These are phyloP conservation scores for Casuarina cunninghamiana DNA, from an alignment of 306 rosid genomes.

Conservation along the genomic window DNA sequence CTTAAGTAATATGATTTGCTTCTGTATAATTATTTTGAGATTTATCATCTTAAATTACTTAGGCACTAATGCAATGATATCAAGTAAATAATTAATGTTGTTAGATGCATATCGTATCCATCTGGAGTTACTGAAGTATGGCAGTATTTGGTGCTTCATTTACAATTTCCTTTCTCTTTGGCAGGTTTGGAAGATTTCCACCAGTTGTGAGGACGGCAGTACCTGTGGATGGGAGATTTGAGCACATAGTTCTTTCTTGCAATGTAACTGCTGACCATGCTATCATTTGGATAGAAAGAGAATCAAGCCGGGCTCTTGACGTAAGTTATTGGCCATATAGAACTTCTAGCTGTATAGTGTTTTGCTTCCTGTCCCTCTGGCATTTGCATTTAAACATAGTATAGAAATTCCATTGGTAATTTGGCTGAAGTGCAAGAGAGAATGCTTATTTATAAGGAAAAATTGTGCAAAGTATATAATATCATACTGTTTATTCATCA, in stretches of 20 bases:
- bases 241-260: slow-evolving; percentile 90
- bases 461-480: background rate
- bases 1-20: background rate
- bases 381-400: background rate
- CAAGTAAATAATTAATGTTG: background rate
- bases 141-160: slow-evolving; percentile 3
- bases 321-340: slow-evolving; percentile 49
- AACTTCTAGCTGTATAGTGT: background rate
- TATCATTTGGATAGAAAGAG: slow-evolving; percentile 89
- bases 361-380: background rate
- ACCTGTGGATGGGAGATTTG: slow-evolving; percentile 97
- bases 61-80: background rate
- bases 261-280: slow-evolving; percentile 83
- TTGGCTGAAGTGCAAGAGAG: background rate
- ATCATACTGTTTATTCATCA: background rate
- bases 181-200: slow-evolving; percentile 83
- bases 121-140: slow-evolving; percentile 23
- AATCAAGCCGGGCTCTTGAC: slow-evolving; percentile 71
- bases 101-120: background rate
- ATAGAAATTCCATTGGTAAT: background rate
- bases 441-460: background rate
- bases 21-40: background rate
- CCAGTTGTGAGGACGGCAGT: slow-evolving; percentile 96
- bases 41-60: background rate
- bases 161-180: slow-evolving; percentile 20